Conservation (phyloP, 768 basidiomycete genomes). For the Tylopilus balloui region DNA sequence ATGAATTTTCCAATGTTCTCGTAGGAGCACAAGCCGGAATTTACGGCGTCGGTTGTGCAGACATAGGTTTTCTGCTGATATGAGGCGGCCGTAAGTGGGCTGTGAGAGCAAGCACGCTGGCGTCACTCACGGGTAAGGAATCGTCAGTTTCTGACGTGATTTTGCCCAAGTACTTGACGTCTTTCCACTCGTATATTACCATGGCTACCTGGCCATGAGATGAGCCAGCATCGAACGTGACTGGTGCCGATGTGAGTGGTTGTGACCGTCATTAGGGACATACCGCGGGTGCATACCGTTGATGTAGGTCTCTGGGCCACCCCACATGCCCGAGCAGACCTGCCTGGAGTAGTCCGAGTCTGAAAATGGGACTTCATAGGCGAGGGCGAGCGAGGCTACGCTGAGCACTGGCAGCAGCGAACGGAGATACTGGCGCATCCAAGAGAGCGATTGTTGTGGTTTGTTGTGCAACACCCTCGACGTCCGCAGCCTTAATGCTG, state of each 20-base stretch:
- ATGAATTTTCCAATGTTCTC: slow-evolving; percentile 88
- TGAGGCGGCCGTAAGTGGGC: slow-evolving; percentile 14
- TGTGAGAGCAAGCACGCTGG: slow-evolving; percentile 7
- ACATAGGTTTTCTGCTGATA: slow-evolving; percentile 83
- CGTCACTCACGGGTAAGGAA: slow-evolving; percentile 57
- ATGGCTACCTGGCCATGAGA: slow-evolving; percentile 89
- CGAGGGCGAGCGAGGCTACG: slow-evolving; percentile 35
- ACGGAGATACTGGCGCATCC: slow-evolving; percentile 25
- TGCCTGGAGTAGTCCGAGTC: slow-evolving; percentile 84
- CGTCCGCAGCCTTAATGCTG: slow-evolving; percentile 7
- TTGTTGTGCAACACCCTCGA: slow-evolving; percentile 20
- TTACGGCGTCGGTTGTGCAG: slow-evolving; percentile 80
- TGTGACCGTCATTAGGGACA: slow-evolving; percentile 12
- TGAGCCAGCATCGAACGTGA: slow-evolving; percentile 63
- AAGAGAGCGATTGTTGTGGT: slow-evolving; percentile 27
- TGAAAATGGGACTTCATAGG: slow-evolving; percentile 61
- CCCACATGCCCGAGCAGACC: slow-evolving; percentile 96
- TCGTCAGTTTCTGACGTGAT: slow-evolving; percentile 50
- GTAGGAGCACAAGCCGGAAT: slow-evolving; percentile 61
- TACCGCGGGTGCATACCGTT: slow-evolving; percentile 52
- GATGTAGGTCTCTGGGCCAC: slow-evolving; percentile 69
- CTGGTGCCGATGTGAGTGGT: slow-evolving; percentile 33
- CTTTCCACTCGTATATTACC: slow-evolving; percentile 95
- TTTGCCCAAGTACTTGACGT: slow-evolving; percentile 79
- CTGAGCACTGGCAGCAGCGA: slow-evolving; percentile 26